These are phyloP conservation scores for Hygrophila difformis DNA, from an alignment of 257 asterid species.

Conservation along the genomic window DNA sequence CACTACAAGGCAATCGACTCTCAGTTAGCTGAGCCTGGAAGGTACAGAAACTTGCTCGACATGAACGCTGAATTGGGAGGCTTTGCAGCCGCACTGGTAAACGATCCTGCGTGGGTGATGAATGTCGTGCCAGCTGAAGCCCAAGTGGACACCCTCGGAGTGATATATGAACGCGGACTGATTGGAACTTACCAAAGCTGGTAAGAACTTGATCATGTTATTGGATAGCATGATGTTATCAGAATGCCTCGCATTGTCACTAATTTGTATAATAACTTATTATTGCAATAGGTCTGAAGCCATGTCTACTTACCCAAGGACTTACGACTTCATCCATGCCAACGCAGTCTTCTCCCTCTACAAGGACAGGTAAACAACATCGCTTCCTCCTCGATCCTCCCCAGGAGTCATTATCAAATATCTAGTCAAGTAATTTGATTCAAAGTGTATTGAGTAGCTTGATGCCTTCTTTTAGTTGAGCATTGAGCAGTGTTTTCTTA, in stretches of 20 bases:
- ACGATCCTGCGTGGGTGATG: constrained; percentile 89
- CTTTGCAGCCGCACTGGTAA: constrained; percentile 76
- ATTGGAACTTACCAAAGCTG: constrained; percentile 88
- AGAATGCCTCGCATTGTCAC: neutral
- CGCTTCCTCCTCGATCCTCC: too few relatives aligned
- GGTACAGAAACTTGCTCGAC: constrained; percentile 82
- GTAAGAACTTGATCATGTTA: constrained; percentile 24
- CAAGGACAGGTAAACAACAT: constrained; percentile 41
- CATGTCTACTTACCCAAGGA: constrained; percentile 90
- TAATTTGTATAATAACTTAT: neutral
- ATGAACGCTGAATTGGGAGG: constrained; percentile 90
- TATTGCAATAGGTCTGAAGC: constrained; percentile 65
- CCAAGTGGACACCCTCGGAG: constrained; percentile 54
- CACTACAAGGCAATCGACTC: constrained; percentile 60
- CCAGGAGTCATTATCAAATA: neutral
- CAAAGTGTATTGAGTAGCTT: neutral
- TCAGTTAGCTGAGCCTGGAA: constrained; percentile 73
- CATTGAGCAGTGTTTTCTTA: too few relatives aligned
- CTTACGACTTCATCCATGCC: constrained; percentile 88
- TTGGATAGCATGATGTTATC: neutral
- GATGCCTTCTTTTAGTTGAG: too few relatives aligned
- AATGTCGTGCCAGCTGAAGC: constrained; percentile 67
- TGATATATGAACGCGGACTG: constrained; percentile 75
- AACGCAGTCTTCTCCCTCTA: constrained; percentile 62
- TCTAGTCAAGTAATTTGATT: neutral